Evolutionary conservation across 1,284 basidiomycete genomes (phyloP), one percentile per base, ranked within the genome.

Genomic region (Gymnopus androsaceus): DNA sequence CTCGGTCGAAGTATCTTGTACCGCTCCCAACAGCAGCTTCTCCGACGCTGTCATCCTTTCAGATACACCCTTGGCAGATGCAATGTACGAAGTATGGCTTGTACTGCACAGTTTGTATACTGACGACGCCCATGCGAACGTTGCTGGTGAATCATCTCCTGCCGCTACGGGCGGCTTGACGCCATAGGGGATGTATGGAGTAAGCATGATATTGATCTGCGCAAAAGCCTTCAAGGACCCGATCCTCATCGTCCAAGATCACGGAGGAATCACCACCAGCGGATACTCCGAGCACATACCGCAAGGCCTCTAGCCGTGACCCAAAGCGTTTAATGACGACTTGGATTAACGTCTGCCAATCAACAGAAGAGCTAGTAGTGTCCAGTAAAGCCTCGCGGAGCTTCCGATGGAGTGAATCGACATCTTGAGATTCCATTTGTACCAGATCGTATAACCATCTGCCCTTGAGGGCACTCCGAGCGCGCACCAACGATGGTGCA

Each of bases 251-350:
- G 17, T 53, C 34, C 44, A 37, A 34, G 31, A 31, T 48, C 21
- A 28, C 48, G 42, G 3, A 59, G 49, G 33, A 61, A 54, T 54
- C 69, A 68, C 41, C 14, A 17, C 36, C 46, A n/a, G 44, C 34
- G 19, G 34, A 31, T 3, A 17, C 48, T 38, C 12, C 45, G 8
- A 83, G 64, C 9, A 76, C 62, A 59, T 75, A 64, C 2, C 60
- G 69, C 2, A 74, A 60, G 7, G 73, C 55, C 54, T 81, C 75
- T n/a, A 83, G 63, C 2, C 80, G 68, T 23, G 70, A 66, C 0
- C 67, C 71, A 46, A 75, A 78, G 19, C 80, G 72, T 36, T 80
- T 73, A 2, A 75, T 67, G 4, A 80, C 64, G 28, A 74, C 69
- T 19, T 69, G 70, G 19, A 73, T 48, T 28, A 82, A 64, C 2